Evolutionary conservation across 2,329 filamentous ascomycete genomes (phyloP).

Genomic region (Neurospora sp.): DNA sequence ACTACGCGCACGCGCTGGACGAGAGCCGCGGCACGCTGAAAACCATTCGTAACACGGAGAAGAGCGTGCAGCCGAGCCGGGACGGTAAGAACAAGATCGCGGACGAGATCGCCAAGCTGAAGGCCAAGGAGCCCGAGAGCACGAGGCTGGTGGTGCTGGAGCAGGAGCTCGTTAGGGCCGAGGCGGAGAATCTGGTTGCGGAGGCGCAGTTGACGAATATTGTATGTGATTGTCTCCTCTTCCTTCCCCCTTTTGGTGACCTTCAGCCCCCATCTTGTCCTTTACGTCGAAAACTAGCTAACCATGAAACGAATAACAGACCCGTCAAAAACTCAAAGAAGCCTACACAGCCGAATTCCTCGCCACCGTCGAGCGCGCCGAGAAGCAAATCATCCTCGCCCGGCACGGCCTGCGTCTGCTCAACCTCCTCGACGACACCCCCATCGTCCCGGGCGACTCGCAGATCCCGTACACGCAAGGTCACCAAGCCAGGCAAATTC

Average conservation of each 20-base stretch:
- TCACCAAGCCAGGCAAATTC: conserved; percentile 65
- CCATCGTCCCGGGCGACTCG: conserved; percentile 76
- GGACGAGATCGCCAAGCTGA: conserved; percentile 86
- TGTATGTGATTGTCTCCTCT: conserved; percentile 40
- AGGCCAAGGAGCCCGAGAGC: conserved; percentile 84
- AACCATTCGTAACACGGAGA: conserved; percentile 89
- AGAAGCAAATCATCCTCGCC: conserved; percentile 93
- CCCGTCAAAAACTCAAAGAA: conserved; percentile 91
- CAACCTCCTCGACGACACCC: conserved; percentile 77
- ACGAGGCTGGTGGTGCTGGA: conserved; percentile 74
- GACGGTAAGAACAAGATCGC: conserved; percentile 80
- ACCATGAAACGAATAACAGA: conserved; percentile 38
- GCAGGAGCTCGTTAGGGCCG: conserved; percentile 90
- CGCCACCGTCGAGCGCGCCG: conserved; percentile 86
- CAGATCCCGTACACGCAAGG: conserved; percentile 57
- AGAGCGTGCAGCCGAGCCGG: conserved; percentile 84
- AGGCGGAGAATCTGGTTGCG: conserved; percentile 91
- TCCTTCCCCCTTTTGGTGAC: not conserved
- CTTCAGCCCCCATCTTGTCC: not conserved
- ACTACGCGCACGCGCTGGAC: conserved; percentile 77
- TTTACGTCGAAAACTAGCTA: not conserved
- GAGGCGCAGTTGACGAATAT: conserved; percentile 95
- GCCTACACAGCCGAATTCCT: conserved; percentile 82
- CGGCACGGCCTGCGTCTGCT: conserved; percentile 81
- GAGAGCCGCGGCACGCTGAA: conserved; percentile 77